Conservation (phyloP, 2,329 filamentous ascomycete species). For the Colletotrichum incanum region DNA sequence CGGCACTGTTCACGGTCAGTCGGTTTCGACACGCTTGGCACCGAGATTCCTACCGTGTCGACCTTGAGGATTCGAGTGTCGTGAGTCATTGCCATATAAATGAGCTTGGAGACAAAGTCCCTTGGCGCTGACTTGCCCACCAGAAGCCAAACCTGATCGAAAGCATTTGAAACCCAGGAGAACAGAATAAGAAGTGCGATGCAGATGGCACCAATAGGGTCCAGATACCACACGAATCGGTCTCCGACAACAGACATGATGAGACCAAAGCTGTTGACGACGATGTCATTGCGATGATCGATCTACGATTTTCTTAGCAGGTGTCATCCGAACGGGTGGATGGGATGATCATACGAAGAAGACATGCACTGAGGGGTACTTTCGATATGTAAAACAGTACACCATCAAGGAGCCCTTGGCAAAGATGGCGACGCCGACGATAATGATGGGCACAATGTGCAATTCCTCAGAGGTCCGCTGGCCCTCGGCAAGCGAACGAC, state of each 20-base stretch:
- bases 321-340: constrained; percentile 9
- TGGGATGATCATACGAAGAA: constrained; percentile 61
- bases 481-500: constrained; percentile 64
- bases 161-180: constrained; percentile 74
- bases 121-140: constrained; percentile 74
- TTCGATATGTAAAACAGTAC: constrained; percentile 68
- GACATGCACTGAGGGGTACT: constrained; percentile 69
- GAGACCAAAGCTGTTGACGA: constrained; percentile 69
- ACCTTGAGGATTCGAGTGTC: constrained; percentile 70
- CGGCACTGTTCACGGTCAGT: constrained; percentile 57
- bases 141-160: constrained; percentile 74
- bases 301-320: constrained; percentile 51
- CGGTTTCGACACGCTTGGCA: not conserved
- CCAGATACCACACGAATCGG: constrained; percentile 72
- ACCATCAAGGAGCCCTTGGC: constrained; percentile 68
- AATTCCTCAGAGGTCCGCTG: constrained; percentile 59
- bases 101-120: constrained; percentile 69
- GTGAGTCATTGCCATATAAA: constrained; percentile 70
- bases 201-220: constrained; percentile 72
- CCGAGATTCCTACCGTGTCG: constrained; percentile 62
- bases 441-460: constrained; percentile 69
- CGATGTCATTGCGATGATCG: constrained; percentile 71
- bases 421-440: constrained; percentile 68
- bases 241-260: constrained; percentile 70
- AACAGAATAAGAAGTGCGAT: constrained; percentile 74